Conservation (phyloP, 1,139 yeast genomes). For the Debaryomyces sp. region DNA sequence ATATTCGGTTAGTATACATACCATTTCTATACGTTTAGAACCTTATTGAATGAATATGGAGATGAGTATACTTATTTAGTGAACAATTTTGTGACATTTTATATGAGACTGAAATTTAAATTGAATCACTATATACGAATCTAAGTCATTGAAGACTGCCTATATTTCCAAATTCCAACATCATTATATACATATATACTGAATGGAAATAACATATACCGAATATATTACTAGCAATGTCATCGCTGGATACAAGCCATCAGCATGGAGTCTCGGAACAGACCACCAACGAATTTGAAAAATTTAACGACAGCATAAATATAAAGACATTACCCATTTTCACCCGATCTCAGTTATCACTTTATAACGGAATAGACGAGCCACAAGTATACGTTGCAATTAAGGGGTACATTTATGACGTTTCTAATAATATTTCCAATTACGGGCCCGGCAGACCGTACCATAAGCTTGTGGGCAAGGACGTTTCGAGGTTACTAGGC, state of each 20-base stretch:
- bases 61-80: background rate
- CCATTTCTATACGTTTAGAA: background rate
- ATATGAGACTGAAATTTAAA: background rate
- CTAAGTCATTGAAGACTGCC: background rate
- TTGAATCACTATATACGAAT: background rate
- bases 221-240: background rate
- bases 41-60: background rate
- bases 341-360: constrained; percentile 37
- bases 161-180: background rate
- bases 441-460: constrained; percentile 82
- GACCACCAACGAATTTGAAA: constrained; percentile 23
- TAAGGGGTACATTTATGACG: constrained; percentile 78
- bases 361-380: constrained; percentile 34
- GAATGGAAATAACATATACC: background rate
- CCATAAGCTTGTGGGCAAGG: constrained; percentile 73
- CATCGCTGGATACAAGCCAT: background rate
- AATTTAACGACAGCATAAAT: constrained; percentile 24
- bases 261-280: background rate
- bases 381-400: constrained; percentile 67
- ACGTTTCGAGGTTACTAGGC: constrained; percentile 72
- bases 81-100: constrained; percentile 5
- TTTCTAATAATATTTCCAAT: constrained; percentile 59
- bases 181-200: background rate
- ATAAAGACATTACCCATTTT: constrained; percentile 32
- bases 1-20: background rate